Conservation (phyloP, 2,329 filamentous ascomycete species). For the Paramyrothecium sp. region DNA sequence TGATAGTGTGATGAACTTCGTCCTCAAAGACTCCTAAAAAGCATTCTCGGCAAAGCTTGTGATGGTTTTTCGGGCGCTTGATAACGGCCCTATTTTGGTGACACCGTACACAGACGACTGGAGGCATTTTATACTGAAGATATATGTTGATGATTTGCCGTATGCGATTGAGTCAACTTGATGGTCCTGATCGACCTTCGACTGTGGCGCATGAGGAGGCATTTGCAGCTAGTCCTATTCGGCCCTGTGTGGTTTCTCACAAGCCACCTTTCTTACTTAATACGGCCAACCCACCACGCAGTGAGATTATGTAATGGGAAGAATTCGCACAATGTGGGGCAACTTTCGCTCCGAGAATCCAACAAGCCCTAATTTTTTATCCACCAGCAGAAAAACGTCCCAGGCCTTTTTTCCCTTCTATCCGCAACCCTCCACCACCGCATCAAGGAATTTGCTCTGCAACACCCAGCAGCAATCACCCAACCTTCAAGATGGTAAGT, state of each 20-base stretch:
- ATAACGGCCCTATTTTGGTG: conserved; percentile 78
- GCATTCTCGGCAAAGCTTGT: conserved; percentile 87
- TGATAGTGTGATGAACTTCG: conserved; percentile 92
- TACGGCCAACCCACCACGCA: too few species aligned
- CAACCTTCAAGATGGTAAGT: conserved; percentile 43
- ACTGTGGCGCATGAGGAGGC: too few species aligned
- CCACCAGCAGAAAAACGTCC: conserved; percentile 26
- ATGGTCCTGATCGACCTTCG: not conserved
- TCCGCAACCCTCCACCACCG: conserved; percentile 25
- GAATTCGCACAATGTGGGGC: conserved; percentile 12
- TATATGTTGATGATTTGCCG: not conserved
- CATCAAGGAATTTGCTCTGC: conserved; percentile 31
- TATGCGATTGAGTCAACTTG: not conserved
- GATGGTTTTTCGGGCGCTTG: conserved; percentile 89
- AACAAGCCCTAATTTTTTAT: conserved; percentile 36
- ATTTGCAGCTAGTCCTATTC: too few species aligned
- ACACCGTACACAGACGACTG: conserved; percentile 74
- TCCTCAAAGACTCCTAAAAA: conserved; percentile 87
- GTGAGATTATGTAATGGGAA: too few species aligned
- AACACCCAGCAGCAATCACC: conserved; percentile 32
- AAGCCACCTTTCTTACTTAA: too few species aligned
- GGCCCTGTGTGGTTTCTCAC: too few species aligned
- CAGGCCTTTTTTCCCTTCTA: conserved; percentile 20
- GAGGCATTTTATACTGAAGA: conserved; percentile 61
- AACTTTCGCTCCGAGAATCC: not conserved